Conservation (phyloP, 768 basidiomycete species). For the Pulveroboletus sp. region DNA sequence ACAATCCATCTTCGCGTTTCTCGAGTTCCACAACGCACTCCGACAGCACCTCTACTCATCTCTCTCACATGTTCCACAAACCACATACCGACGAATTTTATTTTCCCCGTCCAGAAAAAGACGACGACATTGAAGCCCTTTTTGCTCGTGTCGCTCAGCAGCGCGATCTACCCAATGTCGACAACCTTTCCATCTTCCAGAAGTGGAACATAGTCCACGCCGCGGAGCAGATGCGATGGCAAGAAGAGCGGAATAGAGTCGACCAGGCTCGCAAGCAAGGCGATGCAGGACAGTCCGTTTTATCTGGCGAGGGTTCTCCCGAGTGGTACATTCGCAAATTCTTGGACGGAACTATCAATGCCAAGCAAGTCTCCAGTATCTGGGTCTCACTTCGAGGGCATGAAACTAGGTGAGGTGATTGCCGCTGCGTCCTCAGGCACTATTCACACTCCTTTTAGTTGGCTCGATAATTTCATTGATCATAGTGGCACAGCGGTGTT, state of each 20-base stretch:
- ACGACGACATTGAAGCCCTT: slow-evolving; percentile 72
- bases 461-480: slow-evolving; percentile 72
- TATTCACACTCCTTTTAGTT: slow-evolving; percentile 42
- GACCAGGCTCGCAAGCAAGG: slow-evolving; percentile 56
- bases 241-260: slow-evolving; percentile 61
- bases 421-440: background rate
- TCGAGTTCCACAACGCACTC: slow-evolving; percentile 42
- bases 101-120: slow-evolving; percentile 71
- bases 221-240: slow-evolving; percentile 77
- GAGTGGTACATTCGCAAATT: slow-evolving; percentile 94
- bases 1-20: slow-evolving; percentile 57
- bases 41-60: slow-evolving; percentile 38
- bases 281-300: slow-evolving; percentile 50
- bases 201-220: slow-evolving; percentile 91
- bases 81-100: slow-evolving; percentile 54
- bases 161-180: slow-evolving; percentile 59
- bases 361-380: slow-evolving; percentile 74
- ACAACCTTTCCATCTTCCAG: slow-evolving; percentile 64
- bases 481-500: slow-evolving; percentile 83
- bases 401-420: slow-evolving; percentile 60
- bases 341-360: slow-evolving; percentile 77
- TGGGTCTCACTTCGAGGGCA: slow-evolving; percentile 75
- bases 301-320: slow-evolving; percentile 65
- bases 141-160: slow-evolving; percentile 75
- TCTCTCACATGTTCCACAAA: slow-evolving; percentile 52